phyloP scores from a whole-genome alignment of 345 rosid species.

The Eucalyptus melliodora region DNA sequence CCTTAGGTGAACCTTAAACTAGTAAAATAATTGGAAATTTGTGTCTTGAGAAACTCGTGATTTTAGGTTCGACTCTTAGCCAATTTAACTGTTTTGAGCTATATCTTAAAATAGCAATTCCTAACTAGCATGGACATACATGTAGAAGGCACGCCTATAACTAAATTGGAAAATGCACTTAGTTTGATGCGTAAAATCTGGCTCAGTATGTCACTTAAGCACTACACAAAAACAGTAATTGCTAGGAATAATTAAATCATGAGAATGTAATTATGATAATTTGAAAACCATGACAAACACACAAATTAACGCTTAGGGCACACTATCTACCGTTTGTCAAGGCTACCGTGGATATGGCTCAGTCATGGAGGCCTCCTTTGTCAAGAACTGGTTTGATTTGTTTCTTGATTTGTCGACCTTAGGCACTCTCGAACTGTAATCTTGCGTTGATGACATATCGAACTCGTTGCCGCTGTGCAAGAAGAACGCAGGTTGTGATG shows the following conservation, averaged over 20 bases:
- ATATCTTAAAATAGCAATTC: neutral
- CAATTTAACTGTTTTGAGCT: neutral
- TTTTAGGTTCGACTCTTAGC: neutral
- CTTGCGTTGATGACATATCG: neutral
- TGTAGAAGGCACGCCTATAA: neutral
- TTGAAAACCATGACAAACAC: neutral
- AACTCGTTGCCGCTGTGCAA: neutral
- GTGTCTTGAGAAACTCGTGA: neutral
- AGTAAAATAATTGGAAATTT: no score
- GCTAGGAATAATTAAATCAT: neutral
- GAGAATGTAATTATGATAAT: neutral
- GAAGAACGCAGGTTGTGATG: slow-evolving; percentile 27
- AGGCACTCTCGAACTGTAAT: neutral
- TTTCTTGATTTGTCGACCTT: neutral
- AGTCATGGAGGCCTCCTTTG: neutral
- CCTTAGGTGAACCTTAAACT: neutral
- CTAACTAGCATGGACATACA: neutral
- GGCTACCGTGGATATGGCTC: neutral
- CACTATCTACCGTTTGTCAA: neutral
- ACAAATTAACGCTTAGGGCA: neutral
- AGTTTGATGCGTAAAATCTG: neutral
- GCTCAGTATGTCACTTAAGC: neutral
- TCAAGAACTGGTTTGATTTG: neutral
- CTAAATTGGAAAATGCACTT: neutral
- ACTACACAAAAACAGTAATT: neutral